A percentile compares a stretch with the other conserved stretches of the same genome.
phyloP scores from a whole-genome alignment of 805 yeast species.

The Hanseniaspora thailandica region DNA sequence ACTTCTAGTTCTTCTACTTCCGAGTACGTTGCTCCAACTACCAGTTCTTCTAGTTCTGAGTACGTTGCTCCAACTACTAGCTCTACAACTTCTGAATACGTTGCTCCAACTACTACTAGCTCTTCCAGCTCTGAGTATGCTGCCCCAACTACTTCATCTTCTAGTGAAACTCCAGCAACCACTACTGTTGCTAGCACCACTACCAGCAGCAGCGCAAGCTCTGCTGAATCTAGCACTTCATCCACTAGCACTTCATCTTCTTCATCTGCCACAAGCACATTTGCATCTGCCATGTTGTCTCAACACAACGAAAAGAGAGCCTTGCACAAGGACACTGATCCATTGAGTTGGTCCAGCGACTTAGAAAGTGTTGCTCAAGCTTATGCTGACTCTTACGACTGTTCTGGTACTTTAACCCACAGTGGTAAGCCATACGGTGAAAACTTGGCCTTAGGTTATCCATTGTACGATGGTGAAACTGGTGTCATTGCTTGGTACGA shows the following conservation, averaged over 20 bases:
- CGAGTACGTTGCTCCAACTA: too few relatives aligned
- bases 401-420: slow-evolving; percentile 48
- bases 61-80: too few relatives aligned
- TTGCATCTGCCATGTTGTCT: slow-evolving; percentile 35
- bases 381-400: slow-evolving; percentile 45
- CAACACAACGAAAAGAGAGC: slow-evolving; percentile 57
- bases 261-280: slow-evolving; percentile 21
- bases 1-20: slow-evolving; percentile 13
- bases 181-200: background rate
- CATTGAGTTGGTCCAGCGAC: slow-evolving; percentile 44
- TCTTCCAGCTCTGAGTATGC: too few relatives aligned
- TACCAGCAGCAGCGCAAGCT: too few relatives aligned
- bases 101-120: too few relatives aligned
- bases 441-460: slow-evolving; percentile 65
- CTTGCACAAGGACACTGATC: slow-evolving; percentile 32
- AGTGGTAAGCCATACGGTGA: slow-evolving; percentile 70
- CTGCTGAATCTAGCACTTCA: too few relatives aligned
- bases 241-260: background rate
- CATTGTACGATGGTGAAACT: slow-evolving; percentile 28
- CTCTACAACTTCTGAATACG: too few relatives aligned
- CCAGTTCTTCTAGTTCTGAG: too few relatives aligned
- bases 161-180: slow-evolving; percentile 16
- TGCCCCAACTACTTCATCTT: background rate
- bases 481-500: slow-evolving; percentile 70
- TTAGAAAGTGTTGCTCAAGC: slow-evolving; percentile 45